phyloP scores from a whole-genome alignment of 2,329 filamentous ascomycete genomes.

The Colletotrichum scovillei region DNA sequence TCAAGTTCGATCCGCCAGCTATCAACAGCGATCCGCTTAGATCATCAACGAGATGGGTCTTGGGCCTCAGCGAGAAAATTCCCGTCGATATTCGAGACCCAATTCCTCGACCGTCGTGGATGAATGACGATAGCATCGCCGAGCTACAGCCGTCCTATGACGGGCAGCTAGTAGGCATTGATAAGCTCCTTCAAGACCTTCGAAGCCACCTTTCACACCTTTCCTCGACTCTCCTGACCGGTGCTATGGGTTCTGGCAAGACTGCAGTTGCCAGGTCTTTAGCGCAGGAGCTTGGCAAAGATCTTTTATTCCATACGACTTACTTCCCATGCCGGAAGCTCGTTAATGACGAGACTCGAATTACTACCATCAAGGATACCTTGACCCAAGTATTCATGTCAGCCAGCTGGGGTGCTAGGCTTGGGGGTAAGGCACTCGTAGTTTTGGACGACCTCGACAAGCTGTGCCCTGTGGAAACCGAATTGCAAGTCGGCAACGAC shows the following conservation, averaged over 20 bases:
- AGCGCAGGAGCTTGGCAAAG: slow-evolving; percentile 76
- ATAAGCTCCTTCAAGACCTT: slow-evolving; percentile 78
- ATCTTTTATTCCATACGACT: slow-evolving; percentile 82
- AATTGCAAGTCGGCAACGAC: slow-evolving; percentile 92
- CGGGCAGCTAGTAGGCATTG: slow-evolving; percentile 84
- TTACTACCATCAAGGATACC: slow-evolving; percentile 91
- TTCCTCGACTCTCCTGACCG: slow-evolving; percentile 90
- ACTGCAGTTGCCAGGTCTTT: slow-evolving; percentile 82
- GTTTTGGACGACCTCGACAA: slow-evolving; percentile 94
- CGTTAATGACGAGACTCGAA: slow-evolving; percentile 89
- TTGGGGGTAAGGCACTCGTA: slow-evolving; percentile 85
- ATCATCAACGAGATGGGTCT: slow-evolving; percentile 68
- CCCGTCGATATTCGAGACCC: slow-evolving; percentile 81
- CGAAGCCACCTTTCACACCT: slow-evolving; percentile 82
- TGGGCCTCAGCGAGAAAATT: slow-evolving; percentile 80
- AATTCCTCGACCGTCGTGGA: slow-evolving; percentile 72
- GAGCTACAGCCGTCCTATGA: slow-evolving; percentile 68
- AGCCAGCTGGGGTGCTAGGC: slow-evolving; percentile 89
- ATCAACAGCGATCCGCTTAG: slow-evolving; percentile 37
- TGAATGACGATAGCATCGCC: slow-evolving; percentile 54
- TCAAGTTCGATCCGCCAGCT: slow-evolving; percentile 78
- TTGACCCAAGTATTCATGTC: slow-evolving; percentile 86
- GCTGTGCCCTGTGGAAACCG: slow-evolving; percentile 92
- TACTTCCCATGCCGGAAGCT: slow-evolving; percentile 90
- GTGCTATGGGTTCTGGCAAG: slow-evolving; percentile 91